These are phyloP conservation scores for Phaseolus lunatus DNA, from an alignment of 306 rosid species.

Conservation along the genomic window DNA sequence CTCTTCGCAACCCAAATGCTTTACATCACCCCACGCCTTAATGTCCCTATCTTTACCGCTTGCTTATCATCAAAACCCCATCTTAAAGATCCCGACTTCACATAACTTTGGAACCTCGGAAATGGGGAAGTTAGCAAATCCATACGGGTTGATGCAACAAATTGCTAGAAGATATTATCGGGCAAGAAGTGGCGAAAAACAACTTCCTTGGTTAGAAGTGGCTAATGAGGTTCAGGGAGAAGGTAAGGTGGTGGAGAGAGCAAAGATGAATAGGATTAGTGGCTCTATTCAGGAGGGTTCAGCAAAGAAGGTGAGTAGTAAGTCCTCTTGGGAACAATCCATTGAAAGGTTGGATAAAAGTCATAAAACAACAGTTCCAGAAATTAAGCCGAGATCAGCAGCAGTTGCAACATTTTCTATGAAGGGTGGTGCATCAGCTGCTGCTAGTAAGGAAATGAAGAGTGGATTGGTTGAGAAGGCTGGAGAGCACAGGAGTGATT, in stretches of 20 bases:
- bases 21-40: conserved; percentile 44
- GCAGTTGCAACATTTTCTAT: conserved; percentile 22
- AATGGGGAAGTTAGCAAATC: conserved; percentile 38
- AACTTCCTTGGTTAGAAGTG: conserved; percentile 75
- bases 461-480: conserved; percentile 41
- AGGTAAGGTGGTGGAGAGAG: conserved; percentile 34
- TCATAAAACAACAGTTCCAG: conserved; percentile 45
- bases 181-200: conserved; percentile 51
- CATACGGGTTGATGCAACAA: conserved; percentile 46
- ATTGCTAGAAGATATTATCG: conserved; percentile 49
- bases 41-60: conserved; percentile 53
- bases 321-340: conserved; percentile 68
- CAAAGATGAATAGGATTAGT: conserved; percentile 26
- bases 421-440: conserved; percentile 40
- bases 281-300: conserved; percentile 51
- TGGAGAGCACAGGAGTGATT: conserved; percentile 48
- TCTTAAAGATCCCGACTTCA: conserved; percentile 47
- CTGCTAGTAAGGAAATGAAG: conserved; percentile 44
- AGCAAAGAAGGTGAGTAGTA: conserved; percentile 45
- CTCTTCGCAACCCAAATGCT: conserved; percentile 65
- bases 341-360: conserved; percentile 49
- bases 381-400: conserved; percentile 43
- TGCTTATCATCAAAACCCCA: conserved; percentile 50
- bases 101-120: conserved; percentile 40
- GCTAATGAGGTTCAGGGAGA: conserved; percentile 48